Evolutionary conservation across 2,329 filamentous ascomycete genomes (phyloP), one percentile per base, ranked within the genome.

Genomic region (Ophiostoma sp.): DNA sequence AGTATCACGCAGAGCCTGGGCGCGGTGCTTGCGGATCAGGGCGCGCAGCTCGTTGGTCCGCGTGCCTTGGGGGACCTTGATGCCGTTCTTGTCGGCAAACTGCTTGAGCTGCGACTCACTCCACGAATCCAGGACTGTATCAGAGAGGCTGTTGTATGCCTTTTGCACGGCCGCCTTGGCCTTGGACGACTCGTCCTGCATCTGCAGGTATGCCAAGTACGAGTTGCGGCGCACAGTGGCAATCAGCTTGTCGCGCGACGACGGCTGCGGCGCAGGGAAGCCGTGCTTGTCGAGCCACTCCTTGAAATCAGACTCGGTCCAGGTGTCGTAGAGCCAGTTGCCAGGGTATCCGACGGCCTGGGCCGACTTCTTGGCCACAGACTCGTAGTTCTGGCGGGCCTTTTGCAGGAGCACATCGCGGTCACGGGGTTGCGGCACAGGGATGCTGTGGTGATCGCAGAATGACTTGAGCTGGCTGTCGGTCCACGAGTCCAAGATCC

Each of bases 401-500:
- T 92, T 87, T 75, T 90, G 86, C 74, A 98, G 84, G 65, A 97
- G 82, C 35, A 87, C 89, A 78, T 98, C 94, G 76, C 93, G 91
- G 76, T 90, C 90, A 76, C 91, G 91, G 71, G 94, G 94, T 76
- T 96, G 91, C 70, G 94, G 93, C 74, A 91, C 91, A 71, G 93
- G 92, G 76, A 99, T 93, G 73, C 86, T 86, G 79, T 98, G 87
- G 79, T 90, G 90, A 79, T 98, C 94, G 73, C 93, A 90, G 81
- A 98, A 98, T 1, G 91, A 83, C 85, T 98, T 97, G 75, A 99
- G 85, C 79, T 96, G 90, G 74, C 93, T 97, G 71, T 98, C 94
- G 74, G 90, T 89, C 92, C 94, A 97, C 72, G 92, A 95, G 78
- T 98, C 93, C 77, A 98, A 90, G 75, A 98, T 91, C 95, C 95